A percentile compares a stretch with the other conserved stretches of the same genome.
These are phyloP conservation scores for Ophiostoma sp. DNA, from an alignment of 2,329 filamentous ascomycete species.

Conservation along the genomic window DNA sequence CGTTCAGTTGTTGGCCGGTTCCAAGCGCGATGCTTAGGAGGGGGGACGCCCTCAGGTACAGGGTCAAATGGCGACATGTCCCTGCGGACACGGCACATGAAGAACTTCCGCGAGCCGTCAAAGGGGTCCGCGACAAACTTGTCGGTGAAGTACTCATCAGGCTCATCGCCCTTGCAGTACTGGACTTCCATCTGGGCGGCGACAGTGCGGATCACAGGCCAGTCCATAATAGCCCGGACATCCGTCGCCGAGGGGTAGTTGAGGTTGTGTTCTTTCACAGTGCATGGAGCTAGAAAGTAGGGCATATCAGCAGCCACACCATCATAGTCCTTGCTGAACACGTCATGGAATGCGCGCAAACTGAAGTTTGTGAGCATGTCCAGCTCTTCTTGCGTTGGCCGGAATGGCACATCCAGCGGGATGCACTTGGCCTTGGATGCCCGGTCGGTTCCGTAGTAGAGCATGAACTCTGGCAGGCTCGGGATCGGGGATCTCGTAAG, in stretches of 20 bases:
- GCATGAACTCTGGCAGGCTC: conserved; percentile 58
- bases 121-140: conserved; percentile 54
- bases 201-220: conserved; percentile 38
- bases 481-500: conserved; percentile 65
- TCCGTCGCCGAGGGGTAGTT: conserved; percentile 25
- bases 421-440: conserved; percentile 54
- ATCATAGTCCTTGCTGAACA: conserved; percentile 85
- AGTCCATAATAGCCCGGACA: conserved; percentile 50
- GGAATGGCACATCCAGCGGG: conserved; percentile 41
- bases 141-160: conserved; percentile 43
- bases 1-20: conserved; percentile 35
- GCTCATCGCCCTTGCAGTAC: conserved; percentile 40
- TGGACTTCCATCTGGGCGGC: conserved; percentile 30
- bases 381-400: conserved; percentile 42
- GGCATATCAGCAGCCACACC: conserved; percentile 59
- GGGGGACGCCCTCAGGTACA: conserved; percentile 53
- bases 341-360: conserved; percentile 67
- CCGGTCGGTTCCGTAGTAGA: conserved; percentile 64
- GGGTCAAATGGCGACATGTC: conserved; percentile 59
- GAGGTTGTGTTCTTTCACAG: conserved; percentile 30
- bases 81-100: conserved; percentile 48
- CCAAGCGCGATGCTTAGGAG: conserved; percentile 43
- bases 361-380: conserved; percentile 64
- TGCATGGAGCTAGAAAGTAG: conserved; percentile 72
- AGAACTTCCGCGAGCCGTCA: conserved; percentile 60